phyloP scores from a whole-genome alignment of 2,329 filamentous ascomycete genomes.

The Fusarium piperis region DNA sequence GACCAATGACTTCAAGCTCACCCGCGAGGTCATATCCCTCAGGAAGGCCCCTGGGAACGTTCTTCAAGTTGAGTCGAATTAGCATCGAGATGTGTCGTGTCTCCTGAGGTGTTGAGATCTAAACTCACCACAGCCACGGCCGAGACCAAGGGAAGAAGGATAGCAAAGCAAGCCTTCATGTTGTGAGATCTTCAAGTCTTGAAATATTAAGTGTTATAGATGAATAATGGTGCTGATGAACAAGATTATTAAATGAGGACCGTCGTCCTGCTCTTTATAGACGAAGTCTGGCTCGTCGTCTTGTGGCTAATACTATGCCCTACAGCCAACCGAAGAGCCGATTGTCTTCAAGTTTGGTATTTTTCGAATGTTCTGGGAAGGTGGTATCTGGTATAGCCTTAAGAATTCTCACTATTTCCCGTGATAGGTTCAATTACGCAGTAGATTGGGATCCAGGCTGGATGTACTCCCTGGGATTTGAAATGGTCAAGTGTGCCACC shows the following conservation, averaged over 20 bases:
- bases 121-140: background rate
- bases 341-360: background rate
- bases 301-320: background rate
- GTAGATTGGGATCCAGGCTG: background rate
- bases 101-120: background rate
- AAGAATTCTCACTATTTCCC: background rate
- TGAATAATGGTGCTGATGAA: background rate
- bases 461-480: background rate
- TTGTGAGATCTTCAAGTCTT: background rate
- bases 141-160: background rate
- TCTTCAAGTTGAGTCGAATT: background rate
- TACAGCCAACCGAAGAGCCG: background rate
- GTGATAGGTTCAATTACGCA: background rate
- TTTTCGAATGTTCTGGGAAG: background rate
- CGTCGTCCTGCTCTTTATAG: background rate
- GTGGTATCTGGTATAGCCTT: background rate
- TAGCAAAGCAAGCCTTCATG: conserved; percentile 1
- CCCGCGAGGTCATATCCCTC: background rate
- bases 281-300: background rate
- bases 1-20: background rate
- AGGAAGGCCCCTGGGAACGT: background rate
- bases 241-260: background rate
- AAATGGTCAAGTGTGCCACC: background rate
- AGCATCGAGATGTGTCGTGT: background rate
- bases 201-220: background rate